Evolutionary conservation across 805 yeast genomes (phyloP), one percentile per base, ranked within the genome.

Genomic region (Cyberlindnera bimundalis): DNA sequence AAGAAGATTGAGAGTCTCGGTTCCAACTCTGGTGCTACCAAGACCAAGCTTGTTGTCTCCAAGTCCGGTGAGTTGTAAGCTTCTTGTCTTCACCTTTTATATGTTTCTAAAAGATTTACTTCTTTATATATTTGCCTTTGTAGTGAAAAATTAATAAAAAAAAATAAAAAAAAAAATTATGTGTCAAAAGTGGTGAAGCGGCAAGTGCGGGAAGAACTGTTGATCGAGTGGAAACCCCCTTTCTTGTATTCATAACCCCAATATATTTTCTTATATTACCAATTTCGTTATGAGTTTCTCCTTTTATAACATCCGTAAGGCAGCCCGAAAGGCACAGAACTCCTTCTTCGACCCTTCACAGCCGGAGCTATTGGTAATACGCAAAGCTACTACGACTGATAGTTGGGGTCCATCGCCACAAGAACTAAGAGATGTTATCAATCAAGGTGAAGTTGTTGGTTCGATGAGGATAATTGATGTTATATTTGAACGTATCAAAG

Each of bases 1-100:
- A 81, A 83, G 84, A 80, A 78, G 71, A 76, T 89, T 58, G 96
- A 90, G 76, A 53, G 78, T 46, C 70, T 68, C 59, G 96, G 96
- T 66, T 78, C 93, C 48, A 65, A 68, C 56, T 66, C 78, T 47
- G 96, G 96, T 69, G 68, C 81, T 53, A 78, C 96, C 66, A 71
- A 69, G 51, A 78, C 81, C 53, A 73, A 70, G 67, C 66, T 86
- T 62, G 66, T 74, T 67, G 78, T 86, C 60, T 83, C 81, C 61
- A 70, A 58, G 63, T 71, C 68, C 48, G 74, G 73, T 62, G 68
- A 67, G 58, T 48, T 40, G 39, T 48, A 48, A n/a, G 8, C n/a
- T n/a, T n/a, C n/a, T n/a, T n/a, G n/a, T n/a, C n/a, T n/a, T n/a
- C n/a, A n/a, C n/a, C n/a, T n/a, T n/a, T n/a, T n/a, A n/a, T n/a